Evolutionary conservation across 768 basidiomycete species (phyloP).

Genomic region (Lentinula sp.): DNA sequence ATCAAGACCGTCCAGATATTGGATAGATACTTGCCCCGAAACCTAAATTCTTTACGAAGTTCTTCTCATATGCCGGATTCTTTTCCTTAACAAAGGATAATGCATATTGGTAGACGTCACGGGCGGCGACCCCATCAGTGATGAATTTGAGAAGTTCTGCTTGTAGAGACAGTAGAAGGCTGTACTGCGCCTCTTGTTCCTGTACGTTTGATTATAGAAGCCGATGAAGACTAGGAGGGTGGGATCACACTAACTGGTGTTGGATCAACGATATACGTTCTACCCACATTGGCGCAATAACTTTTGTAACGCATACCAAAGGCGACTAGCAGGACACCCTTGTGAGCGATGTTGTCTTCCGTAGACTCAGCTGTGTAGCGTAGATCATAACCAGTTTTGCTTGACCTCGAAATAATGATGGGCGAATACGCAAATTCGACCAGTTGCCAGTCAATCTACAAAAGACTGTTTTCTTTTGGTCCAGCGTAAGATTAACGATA

Average conservation of each 20-base stretch:
- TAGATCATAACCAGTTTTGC: slow-evolving; percentile 80
- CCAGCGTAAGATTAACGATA: not conserved
- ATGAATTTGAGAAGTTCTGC: slow-evolving; percentile 67
- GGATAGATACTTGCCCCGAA: slow-evolving; percentile 60
- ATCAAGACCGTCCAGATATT: not conserved
- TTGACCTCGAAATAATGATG: slow-evolving; percentile 91
- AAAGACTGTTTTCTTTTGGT: slow-evolving; percentile 2
- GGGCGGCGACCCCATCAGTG: slow-evolving; percentile 69
- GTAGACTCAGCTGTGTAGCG: slow-evolving; percentile 84
- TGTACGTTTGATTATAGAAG: slow-evolving; percentile 20
- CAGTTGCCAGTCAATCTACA: slow-evolving; percentile 80
- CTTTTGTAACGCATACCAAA: slow-evolving; percentile 90
- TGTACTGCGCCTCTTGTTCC: slow-evolving; percentile 91
- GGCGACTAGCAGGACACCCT: slow-evolving; percentile 83
- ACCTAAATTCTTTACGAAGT: slow-evolving; percentile 86
- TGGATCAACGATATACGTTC: slow-evolving; percentile 95
- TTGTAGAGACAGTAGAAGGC: slow-evolving; percentile 72
- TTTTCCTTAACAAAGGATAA: slow-evolving; percentile 66
- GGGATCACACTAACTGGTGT: slow-evolving; percentile 47
- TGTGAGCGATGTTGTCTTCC: slow-evolving; percentile 73
- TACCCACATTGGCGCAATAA: slow-evolving; percentile 88
- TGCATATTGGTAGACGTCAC: slow-evolving; percentile 81
- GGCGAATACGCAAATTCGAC: slow-evolving; percentile 94
- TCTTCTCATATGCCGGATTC: slow-evolving; percentile 74
- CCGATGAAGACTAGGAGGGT: not conserved